Conservation (phyloP, 768 basidiomycete species). For the Cyclocybe cylindracea region DNA sequence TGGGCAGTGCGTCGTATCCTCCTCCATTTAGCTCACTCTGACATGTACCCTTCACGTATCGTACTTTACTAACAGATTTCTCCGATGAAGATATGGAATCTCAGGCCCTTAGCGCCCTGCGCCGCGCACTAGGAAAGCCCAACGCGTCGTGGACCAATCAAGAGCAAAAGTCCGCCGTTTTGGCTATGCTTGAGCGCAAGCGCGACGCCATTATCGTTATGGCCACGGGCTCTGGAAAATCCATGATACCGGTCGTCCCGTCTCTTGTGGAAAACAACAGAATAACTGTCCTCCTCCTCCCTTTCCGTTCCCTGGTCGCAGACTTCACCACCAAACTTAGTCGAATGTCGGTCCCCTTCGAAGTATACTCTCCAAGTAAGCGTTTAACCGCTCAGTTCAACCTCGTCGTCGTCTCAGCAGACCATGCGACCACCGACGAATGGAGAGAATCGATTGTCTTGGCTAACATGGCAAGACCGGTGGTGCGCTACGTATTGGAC, state of each 20-base stretch:
- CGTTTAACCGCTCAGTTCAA: too few relatives aligned
- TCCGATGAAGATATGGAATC: neutral
- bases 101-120: neutral
- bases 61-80: too few relatives aligned
- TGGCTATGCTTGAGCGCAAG: conserved; percentile 5
- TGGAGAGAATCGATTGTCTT: too few relatives aligned
- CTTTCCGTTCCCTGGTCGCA: conserved; percentile 18
- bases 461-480: too few relatives aligned
- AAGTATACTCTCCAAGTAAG: too few relatives aligned
- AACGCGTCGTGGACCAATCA: conserved; percentile 13
- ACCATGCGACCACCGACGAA: too few relatives aligned
- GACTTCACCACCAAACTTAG: conserved; percentile 16
- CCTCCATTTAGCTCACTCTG: too few relatives aligned
- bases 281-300: conserved; percentile 19
- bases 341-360: accelerated
- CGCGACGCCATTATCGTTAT: conserved; percentile 22
- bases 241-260: conserved; percentile 22
- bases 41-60: too few relatives aligned
- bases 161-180: conserved; percentile 17
- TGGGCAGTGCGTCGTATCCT: too few relatives aligned
- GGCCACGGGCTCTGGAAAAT: conserved; percentile 26
- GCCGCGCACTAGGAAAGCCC: neutral
- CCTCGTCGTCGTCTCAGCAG: too few relatives aligned
- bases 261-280: conserved; percentile 6
- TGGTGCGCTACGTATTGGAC: conserved; percentile 20